phyloP scores from a whole-genome alignment of 176 grass and related monocot genomes.

The Rhynchospora breviuscula region DNA sequence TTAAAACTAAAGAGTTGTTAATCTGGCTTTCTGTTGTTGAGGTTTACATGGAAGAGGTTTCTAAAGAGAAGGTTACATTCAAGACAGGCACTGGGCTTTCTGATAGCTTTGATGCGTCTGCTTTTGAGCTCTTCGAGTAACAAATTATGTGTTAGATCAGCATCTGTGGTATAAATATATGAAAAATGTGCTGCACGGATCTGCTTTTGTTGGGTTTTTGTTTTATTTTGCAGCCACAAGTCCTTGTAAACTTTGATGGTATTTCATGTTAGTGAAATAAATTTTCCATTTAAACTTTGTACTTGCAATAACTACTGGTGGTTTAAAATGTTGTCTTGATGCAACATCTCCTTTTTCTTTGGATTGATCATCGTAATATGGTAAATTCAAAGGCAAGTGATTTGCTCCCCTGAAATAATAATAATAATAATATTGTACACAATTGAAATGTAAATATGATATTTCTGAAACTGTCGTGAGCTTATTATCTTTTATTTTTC shows the following conservation, averaged over 20 bases:
- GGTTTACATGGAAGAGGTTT: background rate
- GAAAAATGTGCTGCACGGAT: background rate
- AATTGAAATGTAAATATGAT: too few species aligned
- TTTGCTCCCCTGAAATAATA: background rate
- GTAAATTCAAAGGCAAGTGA: background rate
- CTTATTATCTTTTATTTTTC: too few species aligned
- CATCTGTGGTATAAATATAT: background rate
- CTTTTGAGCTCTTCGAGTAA: background rate
- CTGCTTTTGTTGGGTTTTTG: background rate
- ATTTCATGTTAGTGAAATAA: background rate
- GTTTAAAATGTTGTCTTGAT: background rate
- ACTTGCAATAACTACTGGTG: background rate
- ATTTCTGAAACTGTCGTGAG: too few species aligned
- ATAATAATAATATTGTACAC: too few species aligned
- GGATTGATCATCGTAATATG: background rate
- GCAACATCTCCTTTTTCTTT: background rate
- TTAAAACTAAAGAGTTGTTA: constrained; percentile 15
- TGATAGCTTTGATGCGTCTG: background rate
- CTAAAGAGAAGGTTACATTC: background rate
- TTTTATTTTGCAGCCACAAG: background rate
- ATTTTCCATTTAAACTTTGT: background rate
- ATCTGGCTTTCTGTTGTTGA: constrained; percentile 16
- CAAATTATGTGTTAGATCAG: background rate
- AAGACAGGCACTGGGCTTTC: constrained; percentile 6
- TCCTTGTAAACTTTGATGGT: background rate